These are phyloP conservation scores for Hypholoma fasciculare DNA, from an alignment of 768 basidiomycete genomes.

Conservation along the genomic window DNA sequence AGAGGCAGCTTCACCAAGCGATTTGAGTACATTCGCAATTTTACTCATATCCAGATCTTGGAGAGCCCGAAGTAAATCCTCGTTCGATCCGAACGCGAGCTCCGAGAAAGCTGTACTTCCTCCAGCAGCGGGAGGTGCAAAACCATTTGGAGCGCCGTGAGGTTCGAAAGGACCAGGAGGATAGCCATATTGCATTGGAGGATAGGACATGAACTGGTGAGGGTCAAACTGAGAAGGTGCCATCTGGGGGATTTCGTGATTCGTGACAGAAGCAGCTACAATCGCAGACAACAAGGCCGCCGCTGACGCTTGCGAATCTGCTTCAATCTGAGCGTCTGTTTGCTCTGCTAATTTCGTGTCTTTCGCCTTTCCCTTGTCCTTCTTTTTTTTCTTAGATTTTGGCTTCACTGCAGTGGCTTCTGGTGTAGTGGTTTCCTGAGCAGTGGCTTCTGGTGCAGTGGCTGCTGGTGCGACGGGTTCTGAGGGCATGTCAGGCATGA, in stretches of 20 bases:
- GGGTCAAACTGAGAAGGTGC: conserved; percentile 33
- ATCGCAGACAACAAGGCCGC: conserved; percentile 64
- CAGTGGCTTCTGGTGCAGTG: background rate
- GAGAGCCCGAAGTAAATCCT: conserved; percentile 71
- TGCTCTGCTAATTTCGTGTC: conserved; percentile 21
- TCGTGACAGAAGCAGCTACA: conserved; percentile 62
- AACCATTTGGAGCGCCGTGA: conserved; percentile 12
- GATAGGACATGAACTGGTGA: conserved; percentile 31
- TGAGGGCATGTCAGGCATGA: too few relatives aligned
- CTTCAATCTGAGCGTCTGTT: conserved; percentile 29
- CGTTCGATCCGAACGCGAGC: conserved; percentile 55
- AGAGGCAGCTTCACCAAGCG: conserved; percentile 58
- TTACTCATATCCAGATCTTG: conserved; percentile 75
- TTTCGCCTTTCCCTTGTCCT: conserved; percentile 33
- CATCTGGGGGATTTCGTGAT: conserved; percentile 33
- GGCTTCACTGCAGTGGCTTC: background rate
- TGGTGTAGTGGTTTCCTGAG: conserved; percentile 10
- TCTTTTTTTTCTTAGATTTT: conserved; percentile 26
- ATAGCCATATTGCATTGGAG: conserved; percentile 25
- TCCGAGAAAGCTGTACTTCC: conserved; percentile 31
- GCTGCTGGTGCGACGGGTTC: too few relatives aligned
- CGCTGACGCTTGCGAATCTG: conserved; percentile 47
- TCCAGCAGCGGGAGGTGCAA: conserved; percentile 13
- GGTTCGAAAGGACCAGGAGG: conserved; percentile 20
- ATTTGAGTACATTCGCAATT: conserved; percentile 66